Evolutionary conservation across 495 filamentous ascomycete genomes (phyloP).

Genomic region (Aspergillus sclerotioniger): DNA sequence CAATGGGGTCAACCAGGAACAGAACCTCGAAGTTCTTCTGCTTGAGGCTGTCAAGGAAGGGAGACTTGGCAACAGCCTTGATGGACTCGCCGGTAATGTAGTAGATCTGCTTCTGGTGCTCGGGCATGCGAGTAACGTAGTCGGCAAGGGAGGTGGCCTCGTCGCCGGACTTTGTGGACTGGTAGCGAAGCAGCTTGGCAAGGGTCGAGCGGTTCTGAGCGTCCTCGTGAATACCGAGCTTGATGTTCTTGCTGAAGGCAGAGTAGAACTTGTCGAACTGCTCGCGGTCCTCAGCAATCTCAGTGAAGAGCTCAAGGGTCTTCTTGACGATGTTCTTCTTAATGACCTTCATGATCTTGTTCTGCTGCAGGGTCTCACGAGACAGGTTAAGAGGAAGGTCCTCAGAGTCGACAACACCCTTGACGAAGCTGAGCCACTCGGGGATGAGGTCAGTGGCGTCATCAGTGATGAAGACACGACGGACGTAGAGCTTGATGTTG

Average conservation of each 20-base stretch:
- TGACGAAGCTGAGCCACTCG: slow-evolving; percentile 98
- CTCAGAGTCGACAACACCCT: slow-evolving; percentile 99
- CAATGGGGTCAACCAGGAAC: slow-evolving; percentile 98
- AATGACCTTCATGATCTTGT: slow-evolving; percentile 99
- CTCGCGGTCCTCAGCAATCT: slow-evolving; percentile 99
- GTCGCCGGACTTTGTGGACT: slow-evolving; percentile 97
- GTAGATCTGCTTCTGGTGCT: slow-evolving; percentile 99
- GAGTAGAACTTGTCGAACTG: slow-evolving; percentile 99
- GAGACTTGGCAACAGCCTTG: slow-evolving; percentile 96
- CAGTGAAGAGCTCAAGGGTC: slow-evolving; percentile 96
- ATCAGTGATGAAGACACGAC: slow-evolving; percentile 99
- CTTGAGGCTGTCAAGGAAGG: slow-evolving; percentile 98
- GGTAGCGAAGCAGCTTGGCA: slow-evolving; percentile 97
- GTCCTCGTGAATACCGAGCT: slow-evolving; percentile 99
- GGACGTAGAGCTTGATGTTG: slow-evolving; percentile 99
- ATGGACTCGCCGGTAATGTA: slow-evolving; percentile 99
- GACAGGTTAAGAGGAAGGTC: slow-evolving; percentile 98
- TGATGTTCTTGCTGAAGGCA: slow-evolving; percentile 99
- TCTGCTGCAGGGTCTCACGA: slow-evolving; percentile 99
- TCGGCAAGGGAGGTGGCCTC: slow-evolving; percentile 90
- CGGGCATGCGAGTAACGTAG: slow-evolving; percentile 98
- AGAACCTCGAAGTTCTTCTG: slow-evolving; percentile 99
- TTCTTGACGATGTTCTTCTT: slow-evolving; percentile 99
- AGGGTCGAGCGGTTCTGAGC: slow-evolving; percentile 91
- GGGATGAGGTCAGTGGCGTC: slow-evolving; percentile 98